Evolutionary conservation across 371 early-diverging fungal species (phyloP).

Genomic region (Quaeritorhiza haematococci): DNA sequence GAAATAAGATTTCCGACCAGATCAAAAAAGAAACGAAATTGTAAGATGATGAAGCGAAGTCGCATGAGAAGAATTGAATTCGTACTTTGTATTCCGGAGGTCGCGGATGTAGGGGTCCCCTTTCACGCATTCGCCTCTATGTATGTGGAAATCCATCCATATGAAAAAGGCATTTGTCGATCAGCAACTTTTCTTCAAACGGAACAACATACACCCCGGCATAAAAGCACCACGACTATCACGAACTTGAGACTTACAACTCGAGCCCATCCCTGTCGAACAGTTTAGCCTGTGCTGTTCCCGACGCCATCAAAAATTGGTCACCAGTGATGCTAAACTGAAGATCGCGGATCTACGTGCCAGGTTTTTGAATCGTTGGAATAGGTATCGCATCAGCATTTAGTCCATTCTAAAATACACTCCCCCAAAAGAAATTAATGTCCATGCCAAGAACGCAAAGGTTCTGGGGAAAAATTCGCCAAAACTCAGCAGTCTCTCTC

Average conservation of each 20-base stretch:
- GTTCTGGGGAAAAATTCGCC: no score
- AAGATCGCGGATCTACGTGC: slow-evolving; percentile 63
- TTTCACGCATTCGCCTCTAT: slow-evolving; percentile 65
- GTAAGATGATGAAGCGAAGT: no score
- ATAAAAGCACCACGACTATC: no score
- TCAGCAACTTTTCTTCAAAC: no score
- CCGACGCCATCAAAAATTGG: slow-evolving; percentile 72
- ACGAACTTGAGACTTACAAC: slow-evolving; percentile 38
- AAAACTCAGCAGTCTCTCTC: neutral
- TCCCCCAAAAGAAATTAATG: neutral
- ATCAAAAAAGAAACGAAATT: neutral
- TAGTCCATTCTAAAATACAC: slow-evolving; percentile 5
- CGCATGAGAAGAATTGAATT: neutral
- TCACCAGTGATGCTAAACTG: slow-evolving; percentile 76
- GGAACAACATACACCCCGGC: no score
- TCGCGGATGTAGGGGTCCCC: slow-evolving; percentile 94
- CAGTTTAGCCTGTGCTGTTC: slow-evolving; percentile 66
- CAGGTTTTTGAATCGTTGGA: neutral
- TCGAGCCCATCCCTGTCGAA: slow-evolving; percentile 75
- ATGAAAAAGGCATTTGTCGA: no score
- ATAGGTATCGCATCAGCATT: neutral
- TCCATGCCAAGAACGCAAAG: no score
- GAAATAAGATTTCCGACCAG: neutral
- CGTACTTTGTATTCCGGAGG: slow-evolving; percentile 65
- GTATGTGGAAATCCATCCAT: neutral